Base-by-base conservation (phyloP, 2,329 filamentous ascomycete genomes). In the Colletotrichum paranaense region DNA sequence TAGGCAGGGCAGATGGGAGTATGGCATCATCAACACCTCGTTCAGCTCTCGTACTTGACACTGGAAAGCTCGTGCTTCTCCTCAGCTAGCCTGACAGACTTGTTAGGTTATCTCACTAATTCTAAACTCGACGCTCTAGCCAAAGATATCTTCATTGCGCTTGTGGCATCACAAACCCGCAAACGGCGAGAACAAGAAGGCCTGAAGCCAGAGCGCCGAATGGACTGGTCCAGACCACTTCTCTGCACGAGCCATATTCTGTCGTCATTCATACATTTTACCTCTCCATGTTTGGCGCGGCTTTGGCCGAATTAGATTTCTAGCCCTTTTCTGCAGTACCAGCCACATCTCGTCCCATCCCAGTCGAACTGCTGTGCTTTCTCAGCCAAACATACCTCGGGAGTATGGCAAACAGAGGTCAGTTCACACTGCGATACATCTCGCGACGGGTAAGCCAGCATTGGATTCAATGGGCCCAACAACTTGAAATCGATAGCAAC, bases 301-400 rank as follows among this genome's bases (percentile, higher is more conserved):
- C 28, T 35, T 35, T 19, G 32, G 24, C 46, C 24, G 30, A 22
- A 26, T 56, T 26, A 19, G n/a, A 59, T 58, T 59, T 19, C 42
- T 19, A 55, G 42, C 46, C 65, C 65, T 66, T 64, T 72, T 60
- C 58, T 69, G 30, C 66, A 72, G 53, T 53, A 72, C 24, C 19
- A 66, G 70, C 70, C 70, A 73, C 60, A 49, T 16, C 60, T 16
- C 8, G 14, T 42, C 38, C 14, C 16, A 19, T 42, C 38, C 16
- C 14, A 19, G 38, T 42, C 38, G 38, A 19, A 42, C 16, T 42
- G 38, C 38, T 7, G 14, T 5, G 16, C 14, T 42, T 14, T 19
- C 19, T 5, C 38, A 42, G 38, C 38, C 16, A 42, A 2, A 42
- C 38, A 42, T 7, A 42, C 6, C 38, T 16, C 5, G 7, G 2